These are phyloP conservation scores for Cladophialophora carrionii DNA, from an alignment of 2,329 filamentous ascomycete species.

Conservation along the genomic window DNA sequence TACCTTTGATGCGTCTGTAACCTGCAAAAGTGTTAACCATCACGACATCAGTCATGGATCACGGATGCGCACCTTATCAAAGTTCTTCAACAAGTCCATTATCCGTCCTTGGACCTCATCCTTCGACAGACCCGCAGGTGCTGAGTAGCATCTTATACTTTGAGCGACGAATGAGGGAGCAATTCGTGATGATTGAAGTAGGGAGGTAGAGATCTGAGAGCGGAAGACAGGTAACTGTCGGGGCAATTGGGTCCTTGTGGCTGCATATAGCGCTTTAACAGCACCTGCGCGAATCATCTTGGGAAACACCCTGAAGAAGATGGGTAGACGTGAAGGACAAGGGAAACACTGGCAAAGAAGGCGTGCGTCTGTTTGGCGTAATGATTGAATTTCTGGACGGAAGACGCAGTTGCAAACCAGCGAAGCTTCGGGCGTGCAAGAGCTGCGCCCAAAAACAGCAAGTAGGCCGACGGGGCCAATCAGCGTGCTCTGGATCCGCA, in stretches of 20 bases:
- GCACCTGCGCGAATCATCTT: conserved; percentile 89
- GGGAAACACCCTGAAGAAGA: conserved; percentile 36
- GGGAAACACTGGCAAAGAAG: conserved; percentile 3
- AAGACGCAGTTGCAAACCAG: conserved; percentile 32
- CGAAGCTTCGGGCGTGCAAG: conserved; percentile 31
- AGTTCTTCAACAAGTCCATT: conserved; percentile 88
- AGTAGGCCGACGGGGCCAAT: conserved; percentile 18
- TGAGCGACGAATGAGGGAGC: conserved; percentile 67
- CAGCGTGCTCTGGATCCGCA: conserved; percentile 11
- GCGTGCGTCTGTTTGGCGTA: conserved; percentile 32
- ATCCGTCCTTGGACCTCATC: conserved; percentile 89
- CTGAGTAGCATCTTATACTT: conserved; percentile 82
- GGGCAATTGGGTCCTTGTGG: conserved; percentile 54
- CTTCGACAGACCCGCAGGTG: conserved; percentile 75
- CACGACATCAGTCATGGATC: background rate
- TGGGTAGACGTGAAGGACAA: conserved; percentile 7
- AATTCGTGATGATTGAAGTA: conserved; percentile 64
- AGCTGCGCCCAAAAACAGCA: conserved; percentile 12
- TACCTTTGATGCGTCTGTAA: conserved; percentile 62
- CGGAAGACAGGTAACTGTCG: conserved; percentile 60
- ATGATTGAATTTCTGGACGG: conserved; percentile 25
- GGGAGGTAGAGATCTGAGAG: conserved; percentile 61
- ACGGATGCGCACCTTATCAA: conserved; percentile 78
- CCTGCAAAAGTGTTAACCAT: conserved; percentile 41
- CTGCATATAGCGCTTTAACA: conserved; percentile 72